Base-by-base conservation (phyloP, 2,329 filamentous ascomycete genomes). In the Basipetospora chlamydospora region DNA sequence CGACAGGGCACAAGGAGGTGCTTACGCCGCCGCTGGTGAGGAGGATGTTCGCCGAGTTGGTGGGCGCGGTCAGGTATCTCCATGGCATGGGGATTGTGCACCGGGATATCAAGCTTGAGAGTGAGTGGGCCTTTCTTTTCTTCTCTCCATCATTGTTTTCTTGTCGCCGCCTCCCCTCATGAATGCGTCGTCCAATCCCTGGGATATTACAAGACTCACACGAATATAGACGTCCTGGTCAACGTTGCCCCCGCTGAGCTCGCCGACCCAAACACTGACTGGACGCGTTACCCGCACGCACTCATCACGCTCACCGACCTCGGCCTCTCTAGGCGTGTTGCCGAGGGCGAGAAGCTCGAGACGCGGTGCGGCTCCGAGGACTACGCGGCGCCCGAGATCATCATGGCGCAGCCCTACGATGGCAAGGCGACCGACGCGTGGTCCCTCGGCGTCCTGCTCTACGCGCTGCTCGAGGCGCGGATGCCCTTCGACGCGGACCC, bases 331-430 rank as follows among this genome's bases (percentile, higher is more conserved):
- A 74, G 88, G 38, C 78, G 81, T 25, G 83, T 96, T 26, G 74
- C 84, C 12, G 79, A 85, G 43, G 84, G 85, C 36, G 85, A 92
- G 45, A 79, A 88, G 42, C 70, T 98, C n/a, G 83, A 83, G 42
- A 96, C 88, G 2, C 75, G 90, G 8, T 98, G 90, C 55, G 90
- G 90, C 22, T 93, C 83, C 28, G 90, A 96, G 58, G 90, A 98
- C 58, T 98, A 98, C 53, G 88, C 88, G 2, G 88, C 90, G 0
- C 90, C 90, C 0, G 90, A 98, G 55, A 86, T 98, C 31, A 79
- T 98, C 37, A 84, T 98, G 66, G 88, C 88, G 17, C 84, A 94
- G 51, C 76, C 84, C 6, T 98, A 98, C 52, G 87, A 96, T 53
- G 90, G 90, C 22, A 82, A 85, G 26, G 74, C 80, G 2, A 94